phyloP scores from a whole-genome alignment of 2,329 filamentous ascomycete genomes.

The Curvularia sp. region DNA sequence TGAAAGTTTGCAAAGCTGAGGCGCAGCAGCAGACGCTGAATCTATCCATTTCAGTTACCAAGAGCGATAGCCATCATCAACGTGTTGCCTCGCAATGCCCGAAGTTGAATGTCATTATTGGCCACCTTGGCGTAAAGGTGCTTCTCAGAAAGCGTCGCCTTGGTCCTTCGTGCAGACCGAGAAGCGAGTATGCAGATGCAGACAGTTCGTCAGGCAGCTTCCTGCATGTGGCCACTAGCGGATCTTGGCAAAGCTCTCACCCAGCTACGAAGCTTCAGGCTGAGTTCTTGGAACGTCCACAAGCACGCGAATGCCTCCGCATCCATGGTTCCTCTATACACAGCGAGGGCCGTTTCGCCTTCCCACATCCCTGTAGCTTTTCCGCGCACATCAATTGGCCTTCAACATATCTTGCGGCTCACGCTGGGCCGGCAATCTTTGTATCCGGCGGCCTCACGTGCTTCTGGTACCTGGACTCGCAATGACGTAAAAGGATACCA shows the following conservation, averaged over 20 bases:
- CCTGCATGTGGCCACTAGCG: slow-evolving; percentile 18
- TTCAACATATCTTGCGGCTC: slow-evolving; percentile 17
- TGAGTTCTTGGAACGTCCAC: slow-evolving; percentile 18
- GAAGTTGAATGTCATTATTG: background rate
- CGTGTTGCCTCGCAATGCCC: background rate
- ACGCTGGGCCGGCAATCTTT: slow-evolving; percentile 28
- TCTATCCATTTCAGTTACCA: background rate
- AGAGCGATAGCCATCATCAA: background rate
- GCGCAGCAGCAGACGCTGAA: background rate
- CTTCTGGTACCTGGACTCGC: slow-evolving; percentile 32
- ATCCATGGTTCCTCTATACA: slow-evolving; percentile 20
- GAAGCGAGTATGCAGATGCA: background rate
- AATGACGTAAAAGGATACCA: slow-evolving; percentile 17
- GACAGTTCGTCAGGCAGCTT: background rate
- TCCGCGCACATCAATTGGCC: slow-evolving; percentile 15
- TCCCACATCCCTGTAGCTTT: slow-evolving; percentile 17
- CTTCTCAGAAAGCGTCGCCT: background rate
- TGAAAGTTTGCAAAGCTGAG: background rate
- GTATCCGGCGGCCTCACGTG: slow-evolving; percentile 41
- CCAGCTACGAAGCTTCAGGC: slow-evolving; percentile 13
- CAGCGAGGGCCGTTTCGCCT: slow-evolving; percentile 30
- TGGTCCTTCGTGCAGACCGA: background rate
- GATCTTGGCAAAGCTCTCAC: slow-evolving; percentile 18
- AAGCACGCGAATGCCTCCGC: slow-evolving; percentile 17
- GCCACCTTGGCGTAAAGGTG: background rate